Evolutionary conservation across 805 yeast species (phyloP).

Genomic region (Spathaspora arborariae): DNA sequence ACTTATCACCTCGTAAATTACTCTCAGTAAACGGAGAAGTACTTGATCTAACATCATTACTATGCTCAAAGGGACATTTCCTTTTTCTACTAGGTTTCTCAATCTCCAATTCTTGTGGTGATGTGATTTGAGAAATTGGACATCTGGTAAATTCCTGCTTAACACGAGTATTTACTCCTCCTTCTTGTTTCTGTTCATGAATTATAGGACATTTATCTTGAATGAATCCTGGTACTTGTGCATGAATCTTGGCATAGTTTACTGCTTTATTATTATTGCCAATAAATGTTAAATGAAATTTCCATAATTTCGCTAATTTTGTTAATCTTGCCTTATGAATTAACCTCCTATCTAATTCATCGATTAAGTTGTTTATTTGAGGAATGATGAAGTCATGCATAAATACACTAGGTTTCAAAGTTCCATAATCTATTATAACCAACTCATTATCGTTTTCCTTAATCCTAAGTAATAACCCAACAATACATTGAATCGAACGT

Average conservation of each 20-base stretch:
- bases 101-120: slow-evolving; percentile 15
- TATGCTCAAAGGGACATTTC: slow-evolving; percentile 34
- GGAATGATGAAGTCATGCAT: slow-evolving; percentile 2
- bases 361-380: slow-evolving; percentile 1
- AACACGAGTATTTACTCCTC: not conserved
- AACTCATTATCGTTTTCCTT: slow-evolving; percentile 5
- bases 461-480: slow-evolving; percentile 30
- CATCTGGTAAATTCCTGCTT: slow-evolving; percentile 14
- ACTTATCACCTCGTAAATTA: slow-evolving; percentile 11
- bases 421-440: slow-evolving; percentile 4
- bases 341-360: not conserved
- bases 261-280: slow-evolving; percentile 24
- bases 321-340: slow-evolving; percentile 6
- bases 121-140: slow-evolving; percentile 23
- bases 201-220: not conserved
- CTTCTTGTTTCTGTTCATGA: not conserved
- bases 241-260: slow-evolving; percentile 31
- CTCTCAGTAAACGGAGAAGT: slow-evolving; percentile 12
- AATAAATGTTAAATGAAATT: slow-evolving; percentile 35
- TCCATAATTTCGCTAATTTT: slow-evolving; percentile 32
- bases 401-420: slow-evolving; percentile 1
- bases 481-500: slow-evolving; percentile 26
- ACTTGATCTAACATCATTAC: not conserved
- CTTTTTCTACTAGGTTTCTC: slow-evolving; percentile 11
- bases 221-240: slow-evolving; percentile 24